Evolutionary conservation across 495 filamentous ascomycete species (phyloP), one percentile per base, ranked within the genome.

Genomic region (Aspergillus ellipticus): DNA sequence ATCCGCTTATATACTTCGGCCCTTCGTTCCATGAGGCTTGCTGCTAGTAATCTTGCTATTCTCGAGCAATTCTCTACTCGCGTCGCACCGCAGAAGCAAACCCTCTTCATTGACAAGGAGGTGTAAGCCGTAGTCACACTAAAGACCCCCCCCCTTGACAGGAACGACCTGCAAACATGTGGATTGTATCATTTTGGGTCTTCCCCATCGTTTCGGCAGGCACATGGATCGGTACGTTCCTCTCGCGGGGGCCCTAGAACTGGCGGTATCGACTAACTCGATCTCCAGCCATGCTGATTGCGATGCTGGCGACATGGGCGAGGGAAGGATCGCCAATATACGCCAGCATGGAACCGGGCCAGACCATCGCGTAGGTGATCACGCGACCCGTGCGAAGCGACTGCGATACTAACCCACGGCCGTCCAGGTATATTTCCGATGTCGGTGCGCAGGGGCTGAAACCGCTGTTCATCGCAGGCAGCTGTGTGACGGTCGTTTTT

Each of bases 401-500:
- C 5, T 33, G 35, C 35, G 35, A 39, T 39, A n/a, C 35, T 39
- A n/a, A 39, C n/a, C 3, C 35, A 9, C 21, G 5, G 21, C n/a
- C 13, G 1, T 29, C 21, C 57, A 77, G 72, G 33, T 79, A 74
- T 66, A 89, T 91, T 60, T 88, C 85, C n/a, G 91, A 97, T 70
- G 78, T 96, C 24, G 94, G 91, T 56, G 87, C 87, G 0, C 66
- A 76, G 22, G 73, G 75, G 0, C 74, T 96, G 3, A 90, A 96
- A 58, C 94, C 94, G 0, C 76, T 97, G 2, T 98, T 98, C 76
- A 83, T 98, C 55, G 76, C 85, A 10, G 91, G 91, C 52, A 86
- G 85, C 71, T 74, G 79, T 10, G 75, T 96, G 17, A 92, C 89
- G 16, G 89, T 91, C 50, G 75, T 96, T 31, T 87, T 90, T 57